Evolutionary conservation across 2,329 filamentous ascomycete genomes (phyloP), one percentile per base, ranked within the genome.

Genomic region (Ophiostoma pallidulum): DNA sequence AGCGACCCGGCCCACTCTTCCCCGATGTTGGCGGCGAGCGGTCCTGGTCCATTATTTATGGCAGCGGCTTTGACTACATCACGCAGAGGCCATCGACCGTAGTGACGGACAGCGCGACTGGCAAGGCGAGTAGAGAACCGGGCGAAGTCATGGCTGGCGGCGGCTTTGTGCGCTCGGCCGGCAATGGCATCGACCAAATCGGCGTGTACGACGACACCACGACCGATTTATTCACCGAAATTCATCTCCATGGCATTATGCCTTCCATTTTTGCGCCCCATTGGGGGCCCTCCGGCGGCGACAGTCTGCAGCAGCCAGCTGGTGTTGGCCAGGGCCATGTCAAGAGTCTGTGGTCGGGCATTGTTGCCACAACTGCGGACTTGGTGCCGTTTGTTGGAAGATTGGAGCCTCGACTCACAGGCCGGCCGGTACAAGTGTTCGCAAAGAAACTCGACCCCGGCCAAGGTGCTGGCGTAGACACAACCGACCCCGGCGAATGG

Each of bases 91-190:
- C 72, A 1, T 58, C 57, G 18, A 14, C 18, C 10, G 10, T 33
- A n/a, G n/a, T 22, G 2, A 1, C 28, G 9, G 18, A 19, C 18
- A 10, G 7, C 16, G 13, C 5, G 3, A 4, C n/a, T 31, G 16
- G 22, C 28, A 22, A 10, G 24, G 24, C 50, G 5, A 32, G 62
- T n/a, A 59, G 60, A 3, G 36, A 52, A 2, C 56, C 60, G 0
- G 65, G 70, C 1, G 70, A 76, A 48, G 59, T 80, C 50, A 73
- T 80, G 69, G 57, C 75, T 3, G 75, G 76, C 2, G 76, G 77
- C 0, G 77, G 72, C 0, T 70, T 76, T 47, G 62, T 64, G 5
- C 65, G 68, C 19, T 66, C 68, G 14, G 56, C 59, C 5, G 60
- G 62, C 5, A 58, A 68, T 8, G 74, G 73, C 0, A 33, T 71